phyloP scores from a whole-genome alignment of 345 rosid genomes.

The Ceriops tagal region DNA sequence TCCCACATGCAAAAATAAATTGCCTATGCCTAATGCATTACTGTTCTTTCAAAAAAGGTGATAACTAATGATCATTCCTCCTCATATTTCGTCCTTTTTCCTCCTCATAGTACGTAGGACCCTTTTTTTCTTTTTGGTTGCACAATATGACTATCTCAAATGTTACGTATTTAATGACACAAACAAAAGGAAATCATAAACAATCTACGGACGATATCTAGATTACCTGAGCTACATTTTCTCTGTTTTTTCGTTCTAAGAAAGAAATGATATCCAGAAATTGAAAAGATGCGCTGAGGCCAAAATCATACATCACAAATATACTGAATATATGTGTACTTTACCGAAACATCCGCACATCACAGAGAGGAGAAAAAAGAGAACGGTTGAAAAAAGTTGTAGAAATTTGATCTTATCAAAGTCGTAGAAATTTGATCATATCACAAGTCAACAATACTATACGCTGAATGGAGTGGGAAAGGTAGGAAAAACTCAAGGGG shows the following conservation, averaged over 20 bases:
- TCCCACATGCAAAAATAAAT: slow-evolving; percentile 25
- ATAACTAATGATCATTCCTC: background rate
- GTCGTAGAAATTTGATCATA: slow-evolving; percentile 9
- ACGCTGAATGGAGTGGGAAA: background rate
- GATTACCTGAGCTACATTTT: too few species aligned
- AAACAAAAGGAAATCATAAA: too few species aligned
- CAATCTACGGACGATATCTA: too few species aligned
- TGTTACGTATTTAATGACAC: too few species aligned
- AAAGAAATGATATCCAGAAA: too few species aligned
- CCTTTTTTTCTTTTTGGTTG: too few species aligned
- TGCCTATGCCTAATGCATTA: slow-evolving; percentile 6
- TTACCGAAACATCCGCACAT: background rate
- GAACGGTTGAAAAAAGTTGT: background rate
- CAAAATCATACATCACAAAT: too few species aligned
- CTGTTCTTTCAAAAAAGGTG: background rate
- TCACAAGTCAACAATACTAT: background rate
- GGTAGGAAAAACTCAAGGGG: background rate
- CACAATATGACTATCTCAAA: too few species aligned
- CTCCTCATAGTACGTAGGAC: too few species aligned
- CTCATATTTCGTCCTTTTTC: background rate
- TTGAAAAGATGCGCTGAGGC: background rate
- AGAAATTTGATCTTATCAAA: slow-evolving; percentile 7
- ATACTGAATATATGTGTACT: too few species aligned
- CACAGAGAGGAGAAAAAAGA: background rate
- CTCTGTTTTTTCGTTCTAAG: too few species aligned